Percentiles rank a stretch among this genome's conserved stretches.
Evolutionary conservation across 1,139 yeast genomes (phyloP).

Genomic region (Debaryomyces sp.): DNA sequence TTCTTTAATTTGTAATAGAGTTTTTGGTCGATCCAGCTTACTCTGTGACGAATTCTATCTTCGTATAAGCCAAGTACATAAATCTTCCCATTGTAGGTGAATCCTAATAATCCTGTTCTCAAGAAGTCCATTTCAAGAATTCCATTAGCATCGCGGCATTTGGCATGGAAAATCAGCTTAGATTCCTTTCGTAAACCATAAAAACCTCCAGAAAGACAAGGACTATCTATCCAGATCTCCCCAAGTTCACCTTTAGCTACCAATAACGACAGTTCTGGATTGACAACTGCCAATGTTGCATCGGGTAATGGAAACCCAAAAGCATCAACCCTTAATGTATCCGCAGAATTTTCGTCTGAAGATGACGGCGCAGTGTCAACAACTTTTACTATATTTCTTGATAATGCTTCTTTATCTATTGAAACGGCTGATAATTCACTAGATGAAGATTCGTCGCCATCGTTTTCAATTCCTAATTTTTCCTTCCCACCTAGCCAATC

Average conservation of each 20-base stretch:
- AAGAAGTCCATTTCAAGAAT: slow-evolving; percentile 74
- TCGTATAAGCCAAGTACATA: slow-evolving; percentile 89
- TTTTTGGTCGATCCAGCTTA: slow-evolving; percentile 63
- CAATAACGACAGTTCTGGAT: slow-evolving; percentile 80
- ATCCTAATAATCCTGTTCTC: slow-evolving; percentile 90
- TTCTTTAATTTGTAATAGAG: slow-evolving; percentile 33
- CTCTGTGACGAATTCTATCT: slow-evolving; percentile 82
- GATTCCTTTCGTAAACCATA: slow-evolving; percentile 75
- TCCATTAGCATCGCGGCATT: slow-evolving; percentile 72
- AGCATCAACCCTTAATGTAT: slow-evolving; percentile 74
- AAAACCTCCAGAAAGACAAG: slow-evolving; percentile 85
- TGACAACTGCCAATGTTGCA: slow-evolving; percentile 89
- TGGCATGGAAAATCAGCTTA: slow-evolving; percentile 78
- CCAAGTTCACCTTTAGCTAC: slow-evolving; percentile 83
- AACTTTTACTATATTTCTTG: slow-evolving; percentile 75
- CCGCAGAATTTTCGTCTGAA: slow-evolving; percentile 52
- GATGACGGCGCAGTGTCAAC: slow-evolving; percentile 64
- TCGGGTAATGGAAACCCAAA: slow-evolving; percentile 96
- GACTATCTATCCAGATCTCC: slow-evolving; percentile 95
- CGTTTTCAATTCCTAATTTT: slow-evolving; percentile 46
- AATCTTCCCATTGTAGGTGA: slow-evolving; percentile 82
- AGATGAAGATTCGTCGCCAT: slow-evolving; percentile 37
- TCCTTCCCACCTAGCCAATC: slow-evolving; percentile 85
- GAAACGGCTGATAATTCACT: slow-evolving; percentile 68
- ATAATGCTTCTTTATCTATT: slow-evolving; percentile 78